Base-by-base conservation (phyloP, 2,329 filamentous ascomycete species). In the Curvularia spicifera region DNA sequence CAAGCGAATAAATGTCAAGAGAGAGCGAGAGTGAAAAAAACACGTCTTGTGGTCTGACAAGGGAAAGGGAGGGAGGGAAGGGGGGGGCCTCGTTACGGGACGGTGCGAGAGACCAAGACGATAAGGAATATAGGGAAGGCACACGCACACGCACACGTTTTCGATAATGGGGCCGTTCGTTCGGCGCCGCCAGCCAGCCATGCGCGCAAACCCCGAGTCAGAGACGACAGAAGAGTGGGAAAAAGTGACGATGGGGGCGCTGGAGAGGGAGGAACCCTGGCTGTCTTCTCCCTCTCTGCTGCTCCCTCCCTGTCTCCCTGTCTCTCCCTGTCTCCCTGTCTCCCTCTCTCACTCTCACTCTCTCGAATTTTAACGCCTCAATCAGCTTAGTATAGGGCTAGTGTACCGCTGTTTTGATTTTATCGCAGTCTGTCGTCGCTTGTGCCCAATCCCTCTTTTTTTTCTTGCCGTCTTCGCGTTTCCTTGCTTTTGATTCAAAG, bases 41-140 rank as follows among this genome's bases (percentile, higher is more conserved):
- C 37, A 37, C 29, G 29, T 13, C 31, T 26, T 26, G 24, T 26
- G 4, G 31, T 37, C 35, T 24, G 20, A 20, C 45, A 35, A 18
- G 18, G 18, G 18, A 18, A 18, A 18, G 18, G 18, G 18, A 18
- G 18, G 18, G 18, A 18, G 18, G 18, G 18, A 18, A 48, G 45
- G 45, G 53, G 53, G 24, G 24, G 6, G 24, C 24, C 47, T 47
- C 31, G 46, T 51, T 39, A 56, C 47, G 53, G 53, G 46, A 51
- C 46, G 53, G 47, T 56, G 53, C 53, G 53, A 51, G 46, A 48
- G 24, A 26, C 24, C 24, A 26, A 26, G 24, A 26, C 24, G 35
- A 54, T 35, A 51, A 56, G 53, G 45, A 48, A 48, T 24, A 6
- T 26, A 6, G 24, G 6, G 6, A 26, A 6, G 24, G 24, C 24